Base-by-base conservation (phyloP, 441 rosid genomes). In the Daphne laureola region DNA sequence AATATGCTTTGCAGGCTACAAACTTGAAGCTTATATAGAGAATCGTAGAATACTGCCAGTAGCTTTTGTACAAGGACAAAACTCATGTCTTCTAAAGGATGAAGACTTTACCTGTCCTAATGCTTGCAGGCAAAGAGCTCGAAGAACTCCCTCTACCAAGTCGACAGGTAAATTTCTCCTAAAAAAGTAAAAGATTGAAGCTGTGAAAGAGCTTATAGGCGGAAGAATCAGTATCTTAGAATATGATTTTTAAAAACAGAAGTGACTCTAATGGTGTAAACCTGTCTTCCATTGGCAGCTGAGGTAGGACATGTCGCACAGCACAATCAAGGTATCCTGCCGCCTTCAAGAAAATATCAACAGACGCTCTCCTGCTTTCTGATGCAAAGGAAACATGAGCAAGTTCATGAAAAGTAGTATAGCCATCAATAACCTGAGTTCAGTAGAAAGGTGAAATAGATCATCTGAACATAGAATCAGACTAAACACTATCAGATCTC, bases 251-350 rank as follows among this genome's bases (percentile, higher is more conserved):
- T 25, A 55, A 23, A 23, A 31, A 61, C 36, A 57, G 15, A 25
- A 43, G 53, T 53, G 12, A 35, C 23, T 17, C 51, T 59, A 63
- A 13, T 41, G 46, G 15, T 59, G 54, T 52, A 67, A 74, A 94
- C 99, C 99, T 87, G 69, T 69, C 69, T 66, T 82, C 90, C 59
- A 65, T 42, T 41, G 92, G 77, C 60, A 94, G 73, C 54, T 90
- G 96, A 51, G 98, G 99, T 40, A 90, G 80, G 56, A 90, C 92
- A 65, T 86, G 81, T 50, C 75, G 86, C 59, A 94, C 83, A 59
- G 98, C 98, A 73, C 84, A 87, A 73, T 94, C 98, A 67, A 94
- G 75, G 69, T 82, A 87, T 62, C 99, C 99, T 36, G 98, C 94
- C 50, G 96, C 99, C 80, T 88, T 90, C 78, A 94, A 73, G 79